These are phyloP conservation scores for Pseudogymnoascus sp. DNA, from an alignment of 2,329 filamentous ascomycete species.

Conservation along the genomic window DNA sequence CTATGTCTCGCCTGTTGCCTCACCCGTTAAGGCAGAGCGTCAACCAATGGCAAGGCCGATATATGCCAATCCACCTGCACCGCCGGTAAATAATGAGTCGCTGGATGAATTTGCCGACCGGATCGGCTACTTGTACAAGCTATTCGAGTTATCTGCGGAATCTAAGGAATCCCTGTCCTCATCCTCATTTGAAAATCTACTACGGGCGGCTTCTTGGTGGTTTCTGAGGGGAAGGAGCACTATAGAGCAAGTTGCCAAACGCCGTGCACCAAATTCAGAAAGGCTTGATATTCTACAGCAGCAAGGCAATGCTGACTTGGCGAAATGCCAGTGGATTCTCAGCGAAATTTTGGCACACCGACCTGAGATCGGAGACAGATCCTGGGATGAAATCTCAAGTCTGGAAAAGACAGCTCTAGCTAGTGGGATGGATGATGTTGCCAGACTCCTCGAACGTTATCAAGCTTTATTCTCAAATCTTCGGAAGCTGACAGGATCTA, in stretches of 20 bases:
- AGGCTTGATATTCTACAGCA: constrained; percentile 50
- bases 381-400: not conserved
- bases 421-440: constrained; percentile 21
- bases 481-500: constrained; percentile 68
- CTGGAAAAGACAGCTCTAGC: not conserved
- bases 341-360: constrained; percentile 38
- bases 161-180: constrained; percentile 56
- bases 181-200: constrained; percentile 57
- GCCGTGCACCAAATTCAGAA: constrained; percentile 46
- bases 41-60: not conserved
- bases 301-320: constrained; percentile 77
- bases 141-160: constrained; percentile 73
- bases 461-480: constrained; percentile 55
- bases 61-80: not conserved
- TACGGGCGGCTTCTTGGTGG: constrained; percentile 77
- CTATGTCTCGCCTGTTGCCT: not conserved
- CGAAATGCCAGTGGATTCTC: constrained; percentile 78
- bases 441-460: constrained; percentile 40
- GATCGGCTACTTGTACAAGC: constrained; percentile 63
- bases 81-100: constrained; percentile 53
- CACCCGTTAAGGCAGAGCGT: constrained; percentile 10
- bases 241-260: constrained; percentile 64
- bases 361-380: constrained; percentile 29
- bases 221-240: constrained; percentile 72
- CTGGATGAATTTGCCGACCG: constrained; percentile 61